These are phyloP conservation scores for Arabidopsis arenosa DNA, from an alignment of 345 rosid species.

Conservation along the genomic window DNA sequence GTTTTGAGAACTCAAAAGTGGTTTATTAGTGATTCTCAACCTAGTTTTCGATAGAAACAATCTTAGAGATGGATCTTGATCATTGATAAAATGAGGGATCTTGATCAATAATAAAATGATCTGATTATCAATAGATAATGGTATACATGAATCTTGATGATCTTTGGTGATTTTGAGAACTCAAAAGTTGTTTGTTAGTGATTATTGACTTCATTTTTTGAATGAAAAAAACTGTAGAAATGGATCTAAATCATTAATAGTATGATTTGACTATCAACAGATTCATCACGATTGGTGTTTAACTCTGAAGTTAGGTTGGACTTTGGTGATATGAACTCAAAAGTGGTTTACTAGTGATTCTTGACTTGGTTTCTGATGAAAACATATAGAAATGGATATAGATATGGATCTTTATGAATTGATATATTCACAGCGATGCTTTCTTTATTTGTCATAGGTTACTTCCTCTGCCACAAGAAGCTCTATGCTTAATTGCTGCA, in stretches of 20 bases:
- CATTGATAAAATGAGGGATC: background rate
- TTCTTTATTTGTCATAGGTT: slow-evolving; percentile 48
- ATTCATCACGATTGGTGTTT: slow-evolving; percentile 25
- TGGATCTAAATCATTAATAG: background rate
- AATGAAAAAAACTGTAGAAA: background rate
- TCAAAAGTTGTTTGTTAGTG: slow-evolving; percentile 14
- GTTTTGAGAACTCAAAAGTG: background rate
- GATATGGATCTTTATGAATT: background rate
- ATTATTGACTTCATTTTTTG: background rate
- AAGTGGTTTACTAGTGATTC: slow-evolving; percentile 6
- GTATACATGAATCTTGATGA: no score
- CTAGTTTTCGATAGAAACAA: background rate
- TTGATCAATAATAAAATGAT: background rate
- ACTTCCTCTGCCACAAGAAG: slow-evolving; percentile 77
- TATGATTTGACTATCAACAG: background rate
- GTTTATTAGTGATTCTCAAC: background rate
- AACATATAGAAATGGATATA: background rate
- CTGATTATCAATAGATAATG: background rate
- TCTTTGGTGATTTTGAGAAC: background rate
- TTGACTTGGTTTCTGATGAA: background rate
- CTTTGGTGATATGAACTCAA: background rate
- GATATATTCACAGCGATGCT: background rate
- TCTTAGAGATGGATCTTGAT: background rate
- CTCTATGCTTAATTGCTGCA: slow-evolving; percentile 74
- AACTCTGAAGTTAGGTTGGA: background rate